Evolutionary conservation across 306 rosid species (phyloP), one percentile per base, ranked within the genome.

Genomic region (Rubus parviflorus): DNA sequence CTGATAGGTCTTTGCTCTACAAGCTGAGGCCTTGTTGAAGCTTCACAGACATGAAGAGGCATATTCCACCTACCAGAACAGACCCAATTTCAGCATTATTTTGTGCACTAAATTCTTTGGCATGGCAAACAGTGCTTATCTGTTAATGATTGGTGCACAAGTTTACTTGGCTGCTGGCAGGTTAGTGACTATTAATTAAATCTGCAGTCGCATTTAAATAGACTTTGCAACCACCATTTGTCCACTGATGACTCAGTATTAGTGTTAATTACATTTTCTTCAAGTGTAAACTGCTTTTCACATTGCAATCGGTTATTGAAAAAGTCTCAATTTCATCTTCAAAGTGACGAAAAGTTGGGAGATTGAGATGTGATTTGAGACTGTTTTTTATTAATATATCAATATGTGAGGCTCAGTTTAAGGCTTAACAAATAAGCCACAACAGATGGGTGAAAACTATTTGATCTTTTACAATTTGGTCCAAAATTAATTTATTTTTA

Each of bases 21-120:
- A 86, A 88, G 87, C 97, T 17, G 99, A 96, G 88, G 98, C 98
- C 51, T 80, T 91, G 35, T 38, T 93, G 86, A 93, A 81, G 77
- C 93, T 93, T 42, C 80, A 57, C 41, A 91, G 93, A 77, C 91
- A 89, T 72, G 86, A 88, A 77, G 96, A 96, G 76, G 99, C 99
- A 60, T 81, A 87, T 81, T 73, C 81, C 5, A 81, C 87, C 51
- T 88, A 84, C 66, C 93, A 86, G 78, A 86, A 84, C 72, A 82
- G 86, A 79, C 94, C 91, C 19, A 87, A 81, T 83, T 85, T 91
- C 64, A 85, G 80, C 54, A 82, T 77, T 77, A 84, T 80, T 56
- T 79, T 78, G 74, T 87, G 87, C 63, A 84, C 85, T 4, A 85
- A 93, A 68, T 74, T 85, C 64, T 88, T 96, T 70, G 97, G 93